These are phyloP conservation scores for Pneumocystis canis DNA, from an alignment of 1,139 yeast species.

Conservation along the genomic window DNA sequence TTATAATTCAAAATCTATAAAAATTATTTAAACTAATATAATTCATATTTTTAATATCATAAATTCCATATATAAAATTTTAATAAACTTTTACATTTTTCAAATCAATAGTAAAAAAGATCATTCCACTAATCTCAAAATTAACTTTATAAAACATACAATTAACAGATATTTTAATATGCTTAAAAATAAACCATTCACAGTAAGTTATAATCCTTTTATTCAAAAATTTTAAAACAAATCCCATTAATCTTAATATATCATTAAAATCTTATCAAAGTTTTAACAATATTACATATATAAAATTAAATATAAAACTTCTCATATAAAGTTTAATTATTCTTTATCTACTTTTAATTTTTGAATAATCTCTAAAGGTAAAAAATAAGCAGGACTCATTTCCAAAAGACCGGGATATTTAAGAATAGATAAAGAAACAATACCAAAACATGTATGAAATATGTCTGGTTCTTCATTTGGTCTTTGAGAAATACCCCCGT, in stretches of 20 bases:
- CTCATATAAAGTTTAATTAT: not conserved
- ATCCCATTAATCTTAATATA: not conserved
- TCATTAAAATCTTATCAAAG: not conserved
- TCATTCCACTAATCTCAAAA: not conserved
- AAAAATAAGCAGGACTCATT: conserved; percentile 76
- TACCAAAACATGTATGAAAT: conserved; percentile 80
- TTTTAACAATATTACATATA: not conserved
- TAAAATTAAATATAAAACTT: not conserved
- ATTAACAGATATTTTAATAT: not conserved
- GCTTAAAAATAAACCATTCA: not conserved
- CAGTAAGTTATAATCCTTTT: no score
- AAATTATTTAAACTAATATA: no score
- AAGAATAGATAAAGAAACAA: conserved; percentile 70
- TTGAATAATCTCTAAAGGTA: conserved; percentile 34
- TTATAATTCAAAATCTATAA: no score
- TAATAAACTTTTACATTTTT: not conserved
- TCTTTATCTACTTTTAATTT: not conserved
- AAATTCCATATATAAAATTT: no score
- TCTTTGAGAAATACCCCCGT: conserved; percentile 87
- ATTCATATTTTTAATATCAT: no score
- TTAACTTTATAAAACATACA: not conserved
- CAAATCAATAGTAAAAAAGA: not conserved
- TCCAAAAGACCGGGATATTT: conserved; percentile 41
- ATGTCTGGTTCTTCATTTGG: conserved; percentile 86
- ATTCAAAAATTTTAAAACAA: no score